Conservation (phyloP, 805 yeast species). For the Candida nonsorbophila region DNA sequence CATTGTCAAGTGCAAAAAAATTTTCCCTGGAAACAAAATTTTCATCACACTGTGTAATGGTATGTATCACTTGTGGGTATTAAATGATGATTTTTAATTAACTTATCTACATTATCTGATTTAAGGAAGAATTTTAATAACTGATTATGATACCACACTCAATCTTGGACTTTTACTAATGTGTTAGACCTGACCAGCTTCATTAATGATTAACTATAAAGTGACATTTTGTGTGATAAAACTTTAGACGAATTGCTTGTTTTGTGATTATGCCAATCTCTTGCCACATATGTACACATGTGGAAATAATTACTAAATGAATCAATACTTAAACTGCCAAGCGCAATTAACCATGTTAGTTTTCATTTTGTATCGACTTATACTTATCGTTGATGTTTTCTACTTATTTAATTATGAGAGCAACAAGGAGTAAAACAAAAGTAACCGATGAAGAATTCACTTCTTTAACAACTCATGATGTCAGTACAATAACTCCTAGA, state of each 20-base stretch:
- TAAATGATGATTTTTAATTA: too few relatives aligned
- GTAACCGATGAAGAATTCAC: conserved; percentile 1
- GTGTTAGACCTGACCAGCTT: background rate
- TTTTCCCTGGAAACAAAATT: too few relatives aligned
- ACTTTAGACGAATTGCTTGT: too few relatives aligned
- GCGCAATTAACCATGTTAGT: background rate
- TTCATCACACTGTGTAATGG: too few relatives aligned
- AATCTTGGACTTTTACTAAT: background rate
- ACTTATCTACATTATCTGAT: conserved; percentile 8
- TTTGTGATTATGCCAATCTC: too few relatives aligned
- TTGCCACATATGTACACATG: too few relatives aligned
- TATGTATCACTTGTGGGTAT: too few relatives aligned
- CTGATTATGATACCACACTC: background rate
- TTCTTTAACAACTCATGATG: conserved; percentile 6
- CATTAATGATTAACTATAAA: background rate
- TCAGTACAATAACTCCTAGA: conserved; percentile 11
- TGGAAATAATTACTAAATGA: conserved; percentile 3
- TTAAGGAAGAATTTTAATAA: background rate
- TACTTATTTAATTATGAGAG: background rate
- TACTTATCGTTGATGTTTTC: background rate
- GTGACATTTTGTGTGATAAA: background rate
- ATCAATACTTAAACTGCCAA: background rate
- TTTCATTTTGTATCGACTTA: background rate
- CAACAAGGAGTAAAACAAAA: background rate
- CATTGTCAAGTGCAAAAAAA: too few relatives aligned